These are phyloP conservation scores for Cutaneotrichosporon cavernicola DNA, from an alignment of 1,284 basidiomycete species.

Conservation along the genomic window DNA sequence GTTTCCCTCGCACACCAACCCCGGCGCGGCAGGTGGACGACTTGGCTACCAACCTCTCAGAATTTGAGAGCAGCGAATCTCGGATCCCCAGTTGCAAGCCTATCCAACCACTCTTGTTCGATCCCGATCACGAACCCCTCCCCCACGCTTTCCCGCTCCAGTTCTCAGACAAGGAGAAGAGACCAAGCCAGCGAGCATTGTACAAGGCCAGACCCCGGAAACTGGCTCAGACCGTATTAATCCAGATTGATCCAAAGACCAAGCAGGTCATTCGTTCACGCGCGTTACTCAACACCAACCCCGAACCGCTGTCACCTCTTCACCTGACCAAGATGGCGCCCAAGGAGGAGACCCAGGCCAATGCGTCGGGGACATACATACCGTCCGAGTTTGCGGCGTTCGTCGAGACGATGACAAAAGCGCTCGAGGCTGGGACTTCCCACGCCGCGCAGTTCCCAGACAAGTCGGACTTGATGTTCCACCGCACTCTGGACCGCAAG, in stretches of 20 bases:
- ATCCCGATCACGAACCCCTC: background rate
- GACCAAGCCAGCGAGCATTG: no score
- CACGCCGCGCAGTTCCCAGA: conserved; percentile 49
- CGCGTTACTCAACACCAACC: background rate
- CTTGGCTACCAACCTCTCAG: background rate
- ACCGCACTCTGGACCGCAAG: conserved; percentile 73
- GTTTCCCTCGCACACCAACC: background rate
- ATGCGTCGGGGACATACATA: conserved; percentile 16
- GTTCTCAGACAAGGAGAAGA: background rate
- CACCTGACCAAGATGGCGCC: background rate
- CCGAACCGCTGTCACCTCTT: background rate
- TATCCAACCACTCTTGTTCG: background rate
- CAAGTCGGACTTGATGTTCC: conserved; percentile 70
- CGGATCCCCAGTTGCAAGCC: background rate
- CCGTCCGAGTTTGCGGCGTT: conserved; percentile 31
- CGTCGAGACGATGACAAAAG: conserved; percentile 39
- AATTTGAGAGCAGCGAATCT: background rate
- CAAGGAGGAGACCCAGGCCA: background rate
- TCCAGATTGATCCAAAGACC: no score
- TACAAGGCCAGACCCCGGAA: no score
- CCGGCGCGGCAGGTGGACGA: no score
- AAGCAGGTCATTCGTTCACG: background rate
- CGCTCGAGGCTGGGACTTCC: conserved; percentile 46
- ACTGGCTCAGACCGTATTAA: no score
- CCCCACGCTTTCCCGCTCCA: background rate